These are phyloP conservation scores for Ophiorrhiza pumila DNA, from an alignment of 257 asterid species.

Conservation along the genomic window DNA sequence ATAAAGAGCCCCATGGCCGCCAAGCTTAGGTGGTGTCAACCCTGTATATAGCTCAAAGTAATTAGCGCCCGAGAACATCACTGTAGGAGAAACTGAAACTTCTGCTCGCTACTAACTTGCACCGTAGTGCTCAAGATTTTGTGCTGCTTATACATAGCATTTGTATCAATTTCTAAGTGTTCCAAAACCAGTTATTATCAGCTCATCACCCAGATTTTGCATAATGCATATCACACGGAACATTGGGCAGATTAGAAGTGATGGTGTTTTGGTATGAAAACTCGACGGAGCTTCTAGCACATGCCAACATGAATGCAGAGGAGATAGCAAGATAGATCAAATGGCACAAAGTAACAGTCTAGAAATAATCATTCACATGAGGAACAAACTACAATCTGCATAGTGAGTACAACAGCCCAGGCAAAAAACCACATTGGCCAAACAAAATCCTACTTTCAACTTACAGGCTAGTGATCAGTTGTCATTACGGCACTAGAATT, in stretches of 20 bases:
- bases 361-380: not conserved
- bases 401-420: not conserved
- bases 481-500: not conserved
- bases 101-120: too few species aligned
- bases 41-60: too few species aligned
- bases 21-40: too few species aligned
- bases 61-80: too few species aligned
- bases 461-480: not conserved
- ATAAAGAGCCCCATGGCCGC: too few species aligned
- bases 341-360: not conserved
- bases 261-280: not conserved
- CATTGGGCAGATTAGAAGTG: not conserved
- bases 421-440: not conserved
- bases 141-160: too few species aligned
- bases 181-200: not conserved
- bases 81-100: too few species aligned
- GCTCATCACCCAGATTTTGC: not conserved
- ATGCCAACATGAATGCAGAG: not conserved
- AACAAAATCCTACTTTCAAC: not conserved
- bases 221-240: too few species aligned
- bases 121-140: too few species aligned
- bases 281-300: not conserved
- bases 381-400: not conserved
- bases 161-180: not conserved
- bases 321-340: not conserved